phyloP scores from a whole-genome alignment of 2,329 filamentous ascomycete genomes.

The Aspergillus spinulosporus region DNA sequence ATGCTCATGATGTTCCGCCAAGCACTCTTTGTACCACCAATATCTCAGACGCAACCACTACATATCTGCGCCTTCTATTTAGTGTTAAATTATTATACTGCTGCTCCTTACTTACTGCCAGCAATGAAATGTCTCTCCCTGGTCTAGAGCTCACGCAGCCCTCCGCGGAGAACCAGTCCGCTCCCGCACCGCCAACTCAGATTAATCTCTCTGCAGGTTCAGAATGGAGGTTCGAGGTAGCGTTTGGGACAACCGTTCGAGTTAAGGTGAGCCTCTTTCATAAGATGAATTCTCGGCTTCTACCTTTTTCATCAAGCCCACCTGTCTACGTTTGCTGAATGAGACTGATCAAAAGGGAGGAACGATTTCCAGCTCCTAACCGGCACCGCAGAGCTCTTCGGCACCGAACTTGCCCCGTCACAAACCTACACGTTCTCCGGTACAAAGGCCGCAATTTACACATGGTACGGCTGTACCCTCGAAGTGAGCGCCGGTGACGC shows the following conservation, averaged over 20 bases:
- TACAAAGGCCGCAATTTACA: constrained; percentile 83
- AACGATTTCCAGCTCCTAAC: constrained; percentile 59
- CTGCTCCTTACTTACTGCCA: not conserved
- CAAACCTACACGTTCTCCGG: constrained; percentile 79
- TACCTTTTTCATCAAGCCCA: not conserved
- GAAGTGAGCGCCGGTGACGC: constrained; percentile 68
- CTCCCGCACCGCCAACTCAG: constrained; percentile 43
- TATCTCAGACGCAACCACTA: not conserved
- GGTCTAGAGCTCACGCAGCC: constrained; percentile 68
- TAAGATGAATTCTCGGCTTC: not conserved
- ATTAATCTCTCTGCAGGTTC: constrained; percentile 63
- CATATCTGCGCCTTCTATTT: not conserved
- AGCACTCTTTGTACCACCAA: constrained; percentile 1
- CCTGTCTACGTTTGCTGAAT: not conserved
- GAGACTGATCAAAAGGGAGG: constrained; percentile 14
- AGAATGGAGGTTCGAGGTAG: constrained; percentile 79
- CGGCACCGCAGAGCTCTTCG: constrained; percentile 90
- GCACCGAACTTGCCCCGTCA: constrained; percentile 82
- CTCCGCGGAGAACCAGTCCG: constrained; percentile 50
- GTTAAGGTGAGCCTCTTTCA: constrained; percentile 49
- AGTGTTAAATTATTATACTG: not conserved
- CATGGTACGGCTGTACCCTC: constrained; percentile 85
- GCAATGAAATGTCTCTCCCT: constrained; percentile 66
- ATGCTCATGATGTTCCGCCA: constrained; percentile 18
- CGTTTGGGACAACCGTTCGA: constrained; percentile 54